Conservation (phyloP, 192 early-diverging fungal species). For the Podila verticillata region DNA sequence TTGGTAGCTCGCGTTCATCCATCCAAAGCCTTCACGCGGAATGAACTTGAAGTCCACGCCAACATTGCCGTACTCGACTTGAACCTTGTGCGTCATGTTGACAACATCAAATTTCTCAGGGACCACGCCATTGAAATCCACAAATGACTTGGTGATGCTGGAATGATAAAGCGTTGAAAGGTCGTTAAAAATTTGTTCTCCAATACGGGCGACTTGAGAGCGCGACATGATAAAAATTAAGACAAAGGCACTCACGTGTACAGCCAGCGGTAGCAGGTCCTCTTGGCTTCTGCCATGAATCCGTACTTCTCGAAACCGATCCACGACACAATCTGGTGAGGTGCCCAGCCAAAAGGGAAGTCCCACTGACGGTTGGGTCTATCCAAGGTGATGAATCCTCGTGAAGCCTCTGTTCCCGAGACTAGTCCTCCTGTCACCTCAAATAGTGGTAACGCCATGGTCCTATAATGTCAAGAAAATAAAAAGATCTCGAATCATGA, state of each 20-base stretch:
- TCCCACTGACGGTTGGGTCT: conserved; percentile 98
- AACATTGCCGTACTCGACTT: conserved; percentile 98
- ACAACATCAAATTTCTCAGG: conserved; percentile 98
- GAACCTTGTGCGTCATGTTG: conserved; percentile 85
- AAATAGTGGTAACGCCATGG: conserved; percentile 74
- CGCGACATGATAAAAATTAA: not conserved
- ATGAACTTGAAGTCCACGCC: conserved; percentile 94
- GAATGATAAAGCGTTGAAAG: not conserved
- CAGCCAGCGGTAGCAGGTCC: conserved; percentile 95
- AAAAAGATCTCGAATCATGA: not conserved
- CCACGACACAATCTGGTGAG: conserved; percentile 99
- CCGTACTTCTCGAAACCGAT: conserved; percentile 88
- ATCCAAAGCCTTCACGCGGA: conserved; percentile 96
- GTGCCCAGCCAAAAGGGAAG: conserved; percentile 96
- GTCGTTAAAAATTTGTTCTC: not conserved
- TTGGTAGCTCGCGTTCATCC: conserved; percentile 97
- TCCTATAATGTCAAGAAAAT: conserved; percentile 14
- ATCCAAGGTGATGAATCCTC: conserved; percentile 81
- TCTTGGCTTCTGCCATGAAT: conserved; percentile 71
- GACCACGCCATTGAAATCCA: conserved; percentile 96
- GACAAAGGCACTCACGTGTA: conserved; percentile 68
- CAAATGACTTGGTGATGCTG: conserved; percentile 91
- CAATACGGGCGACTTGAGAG: not conserved
- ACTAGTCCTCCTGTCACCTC: conserved; percentile 94
- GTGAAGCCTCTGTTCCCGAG: conserved; percentile 89